Conservation (phyloP, 1,284 basidiomycete species). For the Marasmius oreades region DNA sequence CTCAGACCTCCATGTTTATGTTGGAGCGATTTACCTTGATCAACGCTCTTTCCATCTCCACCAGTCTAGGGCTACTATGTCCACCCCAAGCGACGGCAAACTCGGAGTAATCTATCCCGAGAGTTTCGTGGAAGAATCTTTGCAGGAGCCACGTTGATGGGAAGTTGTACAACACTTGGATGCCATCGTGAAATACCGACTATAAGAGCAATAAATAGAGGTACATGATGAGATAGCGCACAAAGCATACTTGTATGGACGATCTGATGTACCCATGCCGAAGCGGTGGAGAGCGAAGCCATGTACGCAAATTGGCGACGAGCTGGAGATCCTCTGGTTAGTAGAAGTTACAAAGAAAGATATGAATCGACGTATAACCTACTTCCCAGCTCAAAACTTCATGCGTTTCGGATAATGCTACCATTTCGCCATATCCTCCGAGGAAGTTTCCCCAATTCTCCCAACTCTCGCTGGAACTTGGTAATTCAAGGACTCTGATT, state of each 20-base stretch:
- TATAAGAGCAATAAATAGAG: slow-evolving; percentile 21
- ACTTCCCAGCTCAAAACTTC: slow-evolving; percentile 64
- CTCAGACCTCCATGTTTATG: slow-evolving; percentile 2
- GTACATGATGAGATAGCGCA: slow-evolving; percentile 10
- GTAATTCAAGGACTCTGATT: slow-evolving; percentile 56
- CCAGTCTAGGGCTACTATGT: slow-evolving; percentile 33
- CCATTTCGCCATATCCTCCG: slow-evolving; percentile 55
- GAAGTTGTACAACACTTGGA: slow-evolving; percentile 50
- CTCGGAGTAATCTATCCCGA: slow-evolving; percentile 47
- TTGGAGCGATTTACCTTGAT: slow-evolving; percentile 38
- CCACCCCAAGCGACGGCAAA: slow-evolving; percentile 36
- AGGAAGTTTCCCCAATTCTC: slow-evolving; percentile 45
- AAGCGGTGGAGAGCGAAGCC: slow-evolving; percentile 37
- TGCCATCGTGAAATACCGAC: slow-evolving; percentile 59
- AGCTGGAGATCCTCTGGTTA: slow-evolving; percentile 31
- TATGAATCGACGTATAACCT: slow-evolving; percentile 7
- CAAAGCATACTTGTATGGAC: slow-evolving; percentile 44
- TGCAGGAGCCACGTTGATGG: slow-evolving; percentile 55
- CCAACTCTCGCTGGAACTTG: slow-evolving; percentile 51
- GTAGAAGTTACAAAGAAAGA: not conserved
- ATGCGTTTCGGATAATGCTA: slow-evolving; percentile 39
- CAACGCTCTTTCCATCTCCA: slow-evolving; percentile 50
- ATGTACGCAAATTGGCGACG: slow-evolving; percentile 46
- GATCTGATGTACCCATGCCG: slow-evolving; percentile 59
- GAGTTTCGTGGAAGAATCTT: slow-evolving; percentile 62